Conservation (phyloP, 768 basidiomycete species). For the Lactarius sp. region DNA sequence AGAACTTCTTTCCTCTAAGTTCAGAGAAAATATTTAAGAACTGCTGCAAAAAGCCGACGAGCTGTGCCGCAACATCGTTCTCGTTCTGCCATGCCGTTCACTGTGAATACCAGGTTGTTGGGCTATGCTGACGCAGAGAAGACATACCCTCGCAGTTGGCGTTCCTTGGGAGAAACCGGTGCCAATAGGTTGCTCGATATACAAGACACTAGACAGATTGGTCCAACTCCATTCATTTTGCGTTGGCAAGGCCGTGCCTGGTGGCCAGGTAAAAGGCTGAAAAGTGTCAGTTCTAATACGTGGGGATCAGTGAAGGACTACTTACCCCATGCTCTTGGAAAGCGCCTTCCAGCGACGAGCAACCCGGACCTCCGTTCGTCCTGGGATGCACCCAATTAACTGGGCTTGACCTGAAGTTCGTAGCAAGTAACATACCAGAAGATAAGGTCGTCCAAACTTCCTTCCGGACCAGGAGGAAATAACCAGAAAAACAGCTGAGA, state of each 20-base stretch:
- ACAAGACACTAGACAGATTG: slow-evolving; percentile 68
- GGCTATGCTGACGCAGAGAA: neutral
- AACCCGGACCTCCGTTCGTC: slow-evolving; percentile 81
- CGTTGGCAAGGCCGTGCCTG: slow-evolving; percentile 58
- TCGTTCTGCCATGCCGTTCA: slow-evolving; percentile 39
- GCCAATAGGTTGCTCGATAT: slow-evolving; percentile 76
- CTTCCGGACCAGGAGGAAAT: slow-evolving; percentile 72
- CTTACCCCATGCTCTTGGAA: slow-evolving; percentile 72
- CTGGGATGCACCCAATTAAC: slow-evolving; percentile 32
- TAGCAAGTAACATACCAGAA: slow-evolving; percentile 50
- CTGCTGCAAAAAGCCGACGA: slow-evolving; percentile 63
- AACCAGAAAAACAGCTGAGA: slow-evolving; percentile 77
- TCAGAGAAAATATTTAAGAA: slow-evolving; percentile 73
- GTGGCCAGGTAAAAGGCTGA: slow-evolving; percentile 64
- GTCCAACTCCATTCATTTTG: slow-evolving; percentile 72
- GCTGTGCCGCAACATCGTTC: slow-evolving; percentile 50
- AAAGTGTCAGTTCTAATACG: neutral
- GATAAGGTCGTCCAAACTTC: slow-evolving; percentile 66
- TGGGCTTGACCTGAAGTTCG: neutral
- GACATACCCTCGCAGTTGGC: slow-evolving; percentile 46
- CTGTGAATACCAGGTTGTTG: neutral
- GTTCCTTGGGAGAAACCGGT: slow-evolving; percentile 71
- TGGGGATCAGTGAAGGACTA: slow-evolving; percentile 21
- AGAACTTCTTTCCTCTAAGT: slow-evolving; percentile 67
- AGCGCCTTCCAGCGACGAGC: slow-evolving; percentile 66